Conservation (phyloP, 108 stramenopile genomes). For the Cyclotella cryptica region DNA sequence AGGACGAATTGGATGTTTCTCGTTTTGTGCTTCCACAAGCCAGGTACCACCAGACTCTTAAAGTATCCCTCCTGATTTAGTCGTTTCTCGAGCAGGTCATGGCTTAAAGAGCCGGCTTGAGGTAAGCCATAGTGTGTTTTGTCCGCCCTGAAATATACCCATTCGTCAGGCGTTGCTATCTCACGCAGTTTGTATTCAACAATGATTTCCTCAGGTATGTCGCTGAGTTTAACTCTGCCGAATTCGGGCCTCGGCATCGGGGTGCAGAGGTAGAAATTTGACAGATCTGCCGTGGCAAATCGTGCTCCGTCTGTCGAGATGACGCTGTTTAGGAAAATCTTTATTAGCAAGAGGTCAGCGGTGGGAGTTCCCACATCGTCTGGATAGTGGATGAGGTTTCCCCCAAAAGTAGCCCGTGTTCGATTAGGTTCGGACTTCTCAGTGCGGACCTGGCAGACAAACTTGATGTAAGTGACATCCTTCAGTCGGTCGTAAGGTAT, state of each 20-base stretch:
- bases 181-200: constrained; percentile 36
- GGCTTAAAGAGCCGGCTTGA: constrained; percentile 44
- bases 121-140: constrained; percentile 2
- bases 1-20: too few species aligned
- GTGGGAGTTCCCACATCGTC: constrained; percentile 34
- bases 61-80: constrained; percentile 37
- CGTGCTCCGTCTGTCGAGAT: constrained; percentile 30
- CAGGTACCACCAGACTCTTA: constrained; percentile 25
- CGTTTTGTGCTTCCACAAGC: too few species aligned
- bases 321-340: constrained; percentile 53
- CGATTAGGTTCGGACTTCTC: neutral
- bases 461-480: constrained; percentile 24
- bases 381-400: constrained; percentile 42
- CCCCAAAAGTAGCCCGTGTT: constrained; percentile 5
- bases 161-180: constrained; percentile 8
- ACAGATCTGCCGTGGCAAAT: constrained; percentile 55
- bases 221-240: constrained; percentile 39
- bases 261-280: constrained; percentile 56
- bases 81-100: constrained; percentile 31
- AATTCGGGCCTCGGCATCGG: constrained; percentile 45
- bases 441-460: neutral
- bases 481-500: constrained; percentile 32
- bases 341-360: constrained; percentile 26
- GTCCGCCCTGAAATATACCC: constrained; percentile 12
- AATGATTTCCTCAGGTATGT: constrained; percentile 48